Evolutionary conservation across 2,329 filamentous ascomycete genomes (phyloP).

Genomic region (Xylariaceae sp.): DNA sequence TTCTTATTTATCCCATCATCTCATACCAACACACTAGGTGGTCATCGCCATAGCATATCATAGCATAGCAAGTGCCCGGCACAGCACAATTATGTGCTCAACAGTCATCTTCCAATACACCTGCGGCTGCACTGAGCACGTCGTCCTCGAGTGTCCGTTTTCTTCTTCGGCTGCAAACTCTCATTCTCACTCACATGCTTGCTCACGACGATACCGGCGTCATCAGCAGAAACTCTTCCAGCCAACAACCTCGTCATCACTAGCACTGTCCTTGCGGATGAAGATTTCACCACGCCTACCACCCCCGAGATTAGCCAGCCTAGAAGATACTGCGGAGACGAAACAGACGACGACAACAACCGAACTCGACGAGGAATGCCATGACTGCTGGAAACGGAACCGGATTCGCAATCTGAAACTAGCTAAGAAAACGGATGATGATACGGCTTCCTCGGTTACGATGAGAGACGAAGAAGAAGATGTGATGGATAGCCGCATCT

Average conservation of each 20-base stretch:
- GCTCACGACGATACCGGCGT: constrained; percentile 10
- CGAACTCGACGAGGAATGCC: constrained; percentile 33
- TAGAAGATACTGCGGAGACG: not conserved
- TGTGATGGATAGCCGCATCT: not conserved
- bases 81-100: constrained; percentile 31
- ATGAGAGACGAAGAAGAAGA: not conserved
- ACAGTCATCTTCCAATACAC: constrained; percentile 35
- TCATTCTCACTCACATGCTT: not conserved
- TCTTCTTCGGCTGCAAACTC: not conserved
- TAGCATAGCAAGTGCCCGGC: too few species aligned
- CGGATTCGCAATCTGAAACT: too few species aligned
- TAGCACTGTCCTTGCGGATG: not conserved
- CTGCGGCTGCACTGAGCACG: constrained; percentile 36
- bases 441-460: not conserved
- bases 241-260: not conserved
- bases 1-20: not conserved
- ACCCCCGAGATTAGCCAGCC: not conserved
- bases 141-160: constrained; percentile 32
- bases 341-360: not conserved
- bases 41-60: too few species aligned
- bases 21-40: not conserved
- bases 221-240: constrained; percentile 13
- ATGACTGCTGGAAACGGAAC: constrained; percentile 28
- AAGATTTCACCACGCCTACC: not conserved
- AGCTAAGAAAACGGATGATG: not conserved